Conservation (phyloP, 2,329 filamentous ascomycete species). For the Arthrobotrys entomopaga region DNA sequence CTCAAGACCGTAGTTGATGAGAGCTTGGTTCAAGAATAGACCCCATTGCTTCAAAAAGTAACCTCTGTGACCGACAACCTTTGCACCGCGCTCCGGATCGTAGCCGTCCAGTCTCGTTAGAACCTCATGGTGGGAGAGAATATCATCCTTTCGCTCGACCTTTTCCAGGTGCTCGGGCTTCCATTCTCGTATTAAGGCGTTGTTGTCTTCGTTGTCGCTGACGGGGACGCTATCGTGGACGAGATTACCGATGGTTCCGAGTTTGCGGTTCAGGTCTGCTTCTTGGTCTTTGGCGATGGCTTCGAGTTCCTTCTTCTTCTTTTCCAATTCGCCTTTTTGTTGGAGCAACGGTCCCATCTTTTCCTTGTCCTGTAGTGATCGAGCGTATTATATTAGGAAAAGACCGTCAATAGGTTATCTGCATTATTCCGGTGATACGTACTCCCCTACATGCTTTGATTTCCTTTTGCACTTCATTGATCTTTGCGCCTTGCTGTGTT, state of each 20-base stretch:
- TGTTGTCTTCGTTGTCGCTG: constrained; percentile 88
- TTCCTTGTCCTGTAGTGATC: constrained; percentile 68
- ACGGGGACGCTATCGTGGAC: constrained; percentile 89
- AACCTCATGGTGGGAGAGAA: constrained; percentile 94
- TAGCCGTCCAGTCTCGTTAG: constrained; percentile 88
- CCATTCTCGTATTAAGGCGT: constrained; percentile 80
- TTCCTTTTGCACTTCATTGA: constrained; percentile 89
- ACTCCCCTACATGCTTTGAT: constrained; percentile 46
- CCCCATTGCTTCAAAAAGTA: constrained; percentile 93
- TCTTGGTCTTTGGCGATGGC: constrained; percentile 81
- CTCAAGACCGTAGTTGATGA: constrained; percentile 93
- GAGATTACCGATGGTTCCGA: constrained; percentile 86
- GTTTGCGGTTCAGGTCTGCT: constrained; percentile 76
- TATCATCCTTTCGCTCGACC: constrained; percentile 77
- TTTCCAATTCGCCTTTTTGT: constrained; percentile 80
- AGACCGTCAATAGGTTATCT: not conserved
- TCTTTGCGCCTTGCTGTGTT: constrained; percentile 81
- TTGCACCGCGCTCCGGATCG: constrained; percentile 89
- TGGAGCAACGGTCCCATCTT: constrained; percentile 82
- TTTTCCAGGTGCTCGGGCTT: constrained; percentile 74
- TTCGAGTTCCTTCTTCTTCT: constrained; percentile 82
- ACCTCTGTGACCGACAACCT: constrained; percentile 91
- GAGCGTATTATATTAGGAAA: not conserved
- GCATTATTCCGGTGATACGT: constrained; percentile 36
- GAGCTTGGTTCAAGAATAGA: constrained; percentile 87